Conservation (phyloP, 768 basidiomycete species). For the Tylopilus sp. region DNA sequence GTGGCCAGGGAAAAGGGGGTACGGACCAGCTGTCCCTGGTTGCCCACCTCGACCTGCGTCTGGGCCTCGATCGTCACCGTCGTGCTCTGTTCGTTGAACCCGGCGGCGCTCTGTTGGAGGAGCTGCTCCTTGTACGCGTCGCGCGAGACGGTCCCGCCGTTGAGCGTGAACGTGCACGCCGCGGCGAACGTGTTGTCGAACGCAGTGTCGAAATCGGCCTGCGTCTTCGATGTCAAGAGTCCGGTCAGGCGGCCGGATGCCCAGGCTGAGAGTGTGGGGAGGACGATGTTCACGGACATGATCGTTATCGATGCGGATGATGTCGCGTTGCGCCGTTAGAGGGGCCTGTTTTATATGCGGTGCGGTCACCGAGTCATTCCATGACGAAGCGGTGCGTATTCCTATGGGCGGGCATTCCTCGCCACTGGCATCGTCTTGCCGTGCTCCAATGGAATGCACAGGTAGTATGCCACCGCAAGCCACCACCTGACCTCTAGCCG, state of each 20-base stretch:
- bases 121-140: slow-evolving; percentile 40
- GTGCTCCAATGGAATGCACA: no score
- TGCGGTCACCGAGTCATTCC: neutral
- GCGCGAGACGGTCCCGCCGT: slow-evolving; percentile 38
- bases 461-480: neutral
- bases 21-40: slow-evolving; percentile 28
- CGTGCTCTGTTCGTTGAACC: slow-evolving; percentile 1
- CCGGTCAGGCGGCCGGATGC: slow-evolving; percentile 37
- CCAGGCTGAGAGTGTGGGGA: slow-evolving; percentile 43
- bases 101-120: slow-evolving; percentile 27
- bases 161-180: slow-evolving; percentile 37
- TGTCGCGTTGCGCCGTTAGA: neutral
- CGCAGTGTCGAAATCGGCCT: slow-evolving; percentile 31
- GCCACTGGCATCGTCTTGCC: no score
- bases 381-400: no score
- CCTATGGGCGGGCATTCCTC: no score
- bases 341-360: slow-evolving; percentile 12
- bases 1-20: neutral
- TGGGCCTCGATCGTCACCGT: slow-evolving; percentile 27
- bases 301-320: neutral
- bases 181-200: slow-evolving; percentile 42
- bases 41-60: slow-evolving; percentile 26
- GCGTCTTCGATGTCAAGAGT: slow-evolving; percentile 38
- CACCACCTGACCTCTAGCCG: no score
- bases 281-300: slow-evolving; percentile 32